A percentile compares a stretch with the other conserved stretches of the same genome.
These are phyloP conservation scores for Aspergillus fischeri DNA, from an alignment of 2,329 filamentous ascomycete species.

Conservation along the genomic window DNA sequence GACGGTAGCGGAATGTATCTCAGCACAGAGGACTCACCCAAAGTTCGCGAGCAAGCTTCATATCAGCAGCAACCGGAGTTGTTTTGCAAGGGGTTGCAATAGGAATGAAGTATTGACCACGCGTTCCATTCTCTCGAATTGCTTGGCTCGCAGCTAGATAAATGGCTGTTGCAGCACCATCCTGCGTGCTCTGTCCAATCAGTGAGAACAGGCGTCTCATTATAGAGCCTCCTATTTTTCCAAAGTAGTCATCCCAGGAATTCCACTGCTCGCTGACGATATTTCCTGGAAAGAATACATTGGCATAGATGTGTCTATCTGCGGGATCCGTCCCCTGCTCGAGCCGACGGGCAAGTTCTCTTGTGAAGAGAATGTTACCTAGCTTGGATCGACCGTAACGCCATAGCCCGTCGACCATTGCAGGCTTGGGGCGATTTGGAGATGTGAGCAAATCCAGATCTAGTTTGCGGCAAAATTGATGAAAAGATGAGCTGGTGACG, in stretches of 20 bases:
- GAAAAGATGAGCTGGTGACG: constrained; percentile 36
- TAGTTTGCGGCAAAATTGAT: constrained; percentile 23
- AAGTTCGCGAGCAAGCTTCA: constrained; percentile 26
- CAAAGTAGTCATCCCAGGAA: constrained; percentile 25
- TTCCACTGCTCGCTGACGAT: constrained; percentile 30
- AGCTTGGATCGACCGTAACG: constrained; percentile 32
- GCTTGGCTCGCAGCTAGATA: constrained; percentile 26
- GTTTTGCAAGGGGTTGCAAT: constrained; percentile 26
- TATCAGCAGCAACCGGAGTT: constrained; percentile 25
- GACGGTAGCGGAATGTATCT: background rate
- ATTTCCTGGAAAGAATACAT: constrained; percentile 31
- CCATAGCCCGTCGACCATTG: constrained; percentile 23
- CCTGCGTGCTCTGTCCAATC: constrained; percentile 22
- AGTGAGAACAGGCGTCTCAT: constrained; percentile 19
- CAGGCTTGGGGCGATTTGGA: constrained; percentile 16
- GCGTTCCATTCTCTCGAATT: constrained; percentile 15
- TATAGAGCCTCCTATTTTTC: constrained; percentile 15
- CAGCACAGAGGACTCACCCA: constrained; percentile 22
- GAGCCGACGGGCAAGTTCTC: constrained; percentile 25
- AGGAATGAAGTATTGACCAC: constrained; percentile 37
- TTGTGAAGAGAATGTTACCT: constrained; percentile 29
- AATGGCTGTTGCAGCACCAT: constrained; percentile 28
- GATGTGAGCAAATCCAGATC: constrained; percentile 22
- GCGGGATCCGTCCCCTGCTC: constrained; percentile 13
- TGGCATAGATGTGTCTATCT: constrained; percentile 25